phyloP scores from a whole-genome alignment of 2,329 filamentous ascomycete genomes.

The Colletotrichum cuscutae region DNA sequence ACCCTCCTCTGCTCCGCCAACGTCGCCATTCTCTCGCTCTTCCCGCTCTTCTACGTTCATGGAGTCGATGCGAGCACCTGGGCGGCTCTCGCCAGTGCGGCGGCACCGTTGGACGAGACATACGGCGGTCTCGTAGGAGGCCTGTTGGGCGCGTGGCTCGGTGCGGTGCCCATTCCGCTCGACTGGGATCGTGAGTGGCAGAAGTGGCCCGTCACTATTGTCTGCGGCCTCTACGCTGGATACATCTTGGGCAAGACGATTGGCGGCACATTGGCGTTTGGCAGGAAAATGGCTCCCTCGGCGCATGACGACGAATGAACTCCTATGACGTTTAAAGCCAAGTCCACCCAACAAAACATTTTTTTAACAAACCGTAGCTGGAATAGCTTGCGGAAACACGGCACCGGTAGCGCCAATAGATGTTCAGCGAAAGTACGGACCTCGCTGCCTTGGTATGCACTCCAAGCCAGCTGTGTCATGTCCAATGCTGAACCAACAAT shows the following conservation, averaged over 20 bases:
- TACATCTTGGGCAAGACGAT: conserved; percentile 76
- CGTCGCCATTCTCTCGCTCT: conserved; percentile 79
- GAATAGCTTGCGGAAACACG: background rate
- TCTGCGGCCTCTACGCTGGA: conserved; percentile 84
- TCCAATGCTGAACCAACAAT: background rate
- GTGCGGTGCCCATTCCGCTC: conserved; percentile 92
- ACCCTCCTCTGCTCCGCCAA: conserved; percentile 86
- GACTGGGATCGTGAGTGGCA: conserved; percentile 99
- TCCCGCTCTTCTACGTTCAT: conserved; percentile 87
- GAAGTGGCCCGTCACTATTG: conserved; percentile 93
- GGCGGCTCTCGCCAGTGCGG: conserved; percentile 73
- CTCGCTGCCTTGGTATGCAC: background rate
- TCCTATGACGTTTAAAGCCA: background rate
- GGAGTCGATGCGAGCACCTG: conserved; percentile 80
- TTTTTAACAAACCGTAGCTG: background rate
- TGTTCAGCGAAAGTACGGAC: background rate
- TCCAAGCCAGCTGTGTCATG: conserved; percentile 1
- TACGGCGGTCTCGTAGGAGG: conserved; percentile 86
- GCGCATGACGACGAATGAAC: conserved; percentile 16
- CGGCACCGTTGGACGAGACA: conserved; percentile 82
- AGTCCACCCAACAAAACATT: background rate
- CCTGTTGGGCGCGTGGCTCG: conserved; percentile 87
- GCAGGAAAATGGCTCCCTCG: conserved; percentile 50
- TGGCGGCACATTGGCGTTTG: conserved; percentile 62
- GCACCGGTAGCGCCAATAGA: background rate